These are phyloP conservation scores for Biscogniauxia sp. DNA, from an alignment of 2,329 filamentous ascomycete genomes.

Conservation along the genomic window DNA sequence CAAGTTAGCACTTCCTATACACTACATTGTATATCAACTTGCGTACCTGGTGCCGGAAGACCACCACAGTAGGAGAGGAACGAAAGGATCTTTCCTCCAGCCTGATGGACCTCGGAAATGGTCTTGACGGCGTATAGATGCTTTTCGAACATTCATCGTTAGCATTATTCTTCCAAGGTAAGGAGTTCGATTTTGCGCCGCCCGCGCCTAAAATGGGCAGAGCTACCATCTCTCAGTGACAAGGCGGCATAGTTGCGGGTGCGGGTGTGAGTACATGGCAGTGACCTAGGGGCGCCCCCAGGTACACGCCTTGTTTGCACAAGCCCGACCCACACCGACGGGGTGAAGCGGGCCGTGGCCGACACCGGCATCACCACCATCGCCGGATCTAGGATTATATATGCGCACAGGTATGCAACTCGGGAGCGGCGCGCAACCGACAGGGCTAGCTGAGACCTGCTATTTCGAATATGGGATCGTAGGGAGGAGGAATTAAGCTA, in stretches of 20 bases:
- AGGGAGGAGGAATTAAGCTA: too few species aligned
- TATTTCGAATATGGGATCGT: too few species aligned
- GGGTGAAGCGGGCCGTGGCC: too few species aligned
- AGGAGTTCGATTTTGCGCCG: not conserved
- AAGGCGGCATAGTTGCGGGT: too few species aligned
- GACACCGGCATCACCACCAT: constrained; percentile 14
- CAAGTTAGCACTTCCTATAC: not conserved
- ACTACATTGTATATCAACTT: not conserved
- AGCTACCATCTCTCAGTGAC: too few species aligned
- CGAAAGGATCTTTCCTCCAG: constrained; percentile 76
- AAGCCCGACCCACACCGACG: too few species aligned
- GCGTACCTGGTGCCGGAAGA: constrained; percentile 36
- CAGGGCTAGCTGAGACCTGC: too few species aligned
- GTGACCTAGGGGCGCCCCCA: too few species aligned
- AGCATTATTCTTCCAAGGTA: not conserved
- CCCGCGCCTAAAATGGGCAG: too few species aligned
- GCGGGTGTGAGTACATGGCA: too few species aligned
- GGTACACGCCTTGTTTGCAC: too few species aligned
- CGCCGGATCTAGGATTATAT: not conserved
- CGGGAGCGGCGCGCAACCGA: not conserved
- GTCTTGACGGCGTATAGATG: constrained; percentile 70
- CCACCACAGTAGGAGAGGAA: constrained; percentile 88
- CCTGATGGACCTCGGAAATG: constrained; percentile 83
- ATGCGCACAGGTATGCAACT: too few species aligned
- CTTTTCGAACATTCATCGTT: not conserved